Evolutionary conservation across 768 basidiomycete species (phyloP), one percentile per base, ranked within the genome.

Genomic region (Leucogyrophana mollusca): DNA sequence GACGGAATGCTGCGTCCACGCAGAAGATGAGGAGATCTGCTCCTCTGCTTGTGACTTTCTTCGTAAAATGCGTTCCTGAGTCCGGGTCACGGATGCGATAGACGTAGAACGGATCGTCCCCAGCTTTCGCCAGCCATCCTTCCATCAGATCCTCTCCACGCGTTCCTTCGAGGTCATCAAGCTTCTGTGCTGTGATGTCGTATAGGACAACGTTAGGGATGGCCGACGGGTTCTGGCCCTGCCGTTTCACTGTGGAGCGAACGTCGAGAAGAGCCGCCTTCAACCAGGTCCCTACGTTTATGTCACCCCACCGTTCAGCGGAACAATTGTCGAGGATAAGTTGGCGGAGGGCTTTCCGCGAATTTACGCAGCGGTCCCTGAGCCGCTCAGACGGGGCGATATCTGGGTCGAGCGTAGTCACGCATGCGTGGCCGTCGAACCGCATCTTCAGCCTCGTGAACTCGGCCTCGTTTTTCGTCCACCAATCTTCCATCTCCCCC

Each of bases 391-490:
- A 62, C 23, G 64, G 57, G 40, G 61, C 60, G 47, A 55, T 62
- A 47, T 59, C 52, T 2, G 40, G 45, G 27, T 62, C 51, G 41
- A 62, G 67, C 33, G 71, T 68, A 20, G 71, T 73, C 46, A 74
- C 60, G 46, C 69, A 72, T 4, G 69, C 71, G 45, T 69, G 67
- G 6, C 58, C 68, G 25, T 52, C 50, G 40, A 72, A 69, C 36
- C 50, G 45, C 61, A 72, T 64, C 30, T 57, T 59, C 49, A 62
- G 56, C 38, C 11, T 32, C 23, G 47, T 30, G 34, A 70, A 56
- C 46, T 64, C 64, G 34, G 33, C 34, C 30, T 55, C 52, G 43
- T 72, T 72, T 22, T 54, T 49, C 11, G 40, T 39, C 71, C 71
- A 72, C 71, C 50, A 67, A 51, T 47, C 52, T 21, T 33, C 37